Conservation (phyloP, 2,329 filamentous ascomycete species). For the Gyromitra esculenta region DNA sequence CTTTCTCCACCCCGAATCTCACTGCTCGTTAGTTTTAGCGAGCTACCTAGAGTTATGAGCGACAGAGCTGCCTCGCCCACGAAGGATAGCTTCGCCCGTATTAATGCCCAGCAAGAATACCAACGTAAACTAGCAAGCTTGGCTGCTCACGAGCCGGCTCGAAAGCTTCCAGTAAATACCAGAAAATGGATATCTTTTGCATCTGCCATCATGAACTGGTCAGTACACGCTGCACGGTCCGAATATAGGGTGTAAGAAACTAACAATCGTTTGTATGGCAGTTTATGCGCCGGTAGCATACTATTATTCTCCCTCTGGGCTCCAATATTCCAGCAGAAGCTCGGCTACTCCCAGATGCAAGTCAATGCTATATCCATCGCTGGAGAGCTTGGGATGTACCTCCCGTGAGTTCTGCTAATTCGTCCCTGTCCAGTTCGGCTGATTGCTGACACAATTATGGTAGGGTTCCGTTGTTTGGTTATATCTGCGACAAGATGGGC, state of each 20-base stretch:
- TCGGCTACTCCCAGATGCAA: constrained; percentile 89
- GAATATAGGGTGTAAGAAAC: neutral
- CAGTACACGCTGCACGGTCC: neutral
- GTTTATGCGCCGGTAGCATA: constrained; percentile 85
- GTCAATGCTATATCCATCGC: constrained; percentile 90
- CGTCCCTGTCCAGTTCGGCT: neutral
- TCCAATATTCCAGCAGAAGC: constrained; percentile 83
- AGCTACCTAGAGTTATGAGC: constrained; percentile 19
- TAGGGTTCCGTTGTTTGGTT: constrained; percentile 81
- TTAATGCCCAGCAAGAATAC: constrained; percentile 18
- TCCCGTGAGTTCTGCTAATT: constrained; percentile 65
- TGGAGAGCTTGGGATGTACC: constrained; percentile 87
- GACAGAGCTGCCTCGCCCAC: constrained; percentile 34
- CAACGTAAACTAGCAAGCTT: constrained; percentile 11
- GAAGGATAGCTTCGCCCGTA: constrained; percentile 34
- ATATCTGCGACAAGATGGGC: constrained; percentile 87
- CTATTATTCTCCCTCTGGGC: constrained; percentile 95
- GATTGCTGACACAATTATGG: constrained; percentile 7
- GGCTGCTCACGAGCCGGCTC: neutral
- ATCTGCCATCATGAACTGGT: constrained; percentile 48
- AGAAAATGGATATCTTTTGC: constrained; percentile 44
- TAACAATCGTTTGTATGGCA: constrained; percentile 13
- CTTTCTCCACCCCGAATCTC: neutral
- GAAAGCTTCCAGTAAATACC: constrained; percentile 4
- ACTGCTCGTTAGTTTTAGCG: neutral